phyloP scores from a whole-genome alignment of 176 grass and related monocot species.

The Musa schizocarpa region DNA sequence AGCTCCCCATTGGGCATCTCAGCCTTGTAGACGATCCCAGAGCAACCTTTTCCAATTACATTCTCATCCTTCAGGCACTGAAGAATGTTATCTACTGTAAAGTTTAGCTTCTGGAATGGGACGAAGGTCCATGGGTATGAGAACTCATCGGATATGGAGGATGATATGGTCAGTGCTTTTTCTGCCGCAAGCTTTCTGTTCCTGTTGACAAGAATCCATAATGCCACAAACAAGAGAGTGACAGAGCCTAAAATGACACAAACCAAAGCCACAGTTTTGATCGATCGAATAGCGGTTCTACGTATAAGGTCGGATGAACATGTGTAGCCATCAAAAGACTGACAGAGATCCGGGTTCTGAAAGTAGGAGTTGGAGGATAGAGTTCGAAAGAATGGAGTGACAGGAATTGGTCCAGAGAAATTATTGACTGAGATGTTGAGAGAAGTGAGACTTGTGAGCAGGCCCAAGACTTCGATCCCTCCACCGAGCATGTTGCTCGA shows the following conservation, averaged over 20 bases:
- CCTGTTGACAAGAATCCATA: slow-evolving; percentile 70
- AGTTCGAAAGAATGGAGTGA: slow-evolving; percentile 79
- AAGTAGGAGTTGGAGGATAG: slow-evolving; percentile 53
- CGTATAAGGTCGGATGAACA: slow-evolving; percentile 54
- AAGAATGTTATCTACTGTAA: slow-evolving; percentile 57
- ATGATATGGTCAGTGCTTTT: slow-evolving; percentile 38
- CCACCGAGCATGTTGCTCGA: slow-evolving; percentile 61
- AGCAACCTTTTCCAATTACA: slow-evolving; percentile 91
- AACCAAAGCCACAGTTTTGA: slow-evolving; percentile 49
- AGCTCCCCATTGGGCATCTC: slow-evolving; percentile 82
- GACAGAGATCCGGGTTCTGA: slow-evolving; percentile 52
- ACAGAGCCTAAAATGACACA: slow-evolving; percentile 54
- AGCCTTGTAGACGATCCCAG: slow-evolving; percentile 83
- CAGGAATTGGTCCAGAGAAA: slow-evolving; percentile 87
- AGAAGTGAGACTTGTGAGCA: slow-evolving; percentile 67
- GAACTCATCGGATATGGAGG: slow-evolving; percentile 48
- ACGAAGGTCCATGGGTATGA: slow-evolving; percentile 91
- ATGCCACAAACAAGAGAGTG: slow-evolving; percentile 31
- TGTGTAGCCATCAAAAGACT: slow-evolving; percentile 63
- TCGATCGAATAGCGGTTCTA: slow-evolving; percentile 42
- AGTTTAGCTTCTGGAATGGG: slow-evolving; percentile 79
- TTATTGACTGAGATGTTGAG: slow-evolving; percentile 94
- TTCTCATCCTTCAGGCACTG: slow-evolving; percentile 77
- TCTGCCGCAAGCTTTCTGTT: slow-evolving; percentile 31
- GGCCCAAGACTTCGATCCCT: slow-evolving; percentile 54